Evolutionary conservation across 2,329 filamentous ascomycete genomes (phyloP).

Genomic region (Cladosporium sp.): DNA sequence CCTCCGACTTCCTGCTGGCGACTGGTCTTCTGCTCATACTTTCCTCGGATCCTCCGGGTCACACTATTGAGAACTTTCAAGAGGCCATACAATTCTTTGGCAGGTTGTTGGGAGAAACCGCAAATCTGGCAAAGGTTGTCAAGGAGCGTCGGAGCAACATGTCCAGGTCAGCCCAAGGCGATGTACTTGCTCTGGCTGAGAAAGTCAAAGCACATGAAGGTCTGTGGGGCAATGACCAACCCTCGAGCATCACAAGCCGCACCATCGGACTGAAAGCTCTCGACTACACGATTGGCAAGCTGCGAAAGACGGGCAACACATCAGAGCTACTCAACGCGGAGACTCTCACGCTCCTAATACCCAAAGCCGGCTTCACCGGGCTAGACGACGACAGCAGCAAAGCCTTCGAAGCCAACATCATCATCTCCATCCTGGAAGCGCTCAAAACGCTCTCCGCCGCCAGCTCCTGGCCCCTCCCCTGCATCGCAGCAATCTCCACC

Average conservation of each 20-base stretch:
- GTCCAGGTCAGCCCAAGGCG: slow-evolving; percentile 59
- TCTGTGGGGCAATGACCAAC: slow-evolving; percentile 57
- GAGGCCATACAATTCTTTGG: slow-evolving; percentile 42
- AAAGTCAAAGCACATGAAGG: slow-evolving; percentile 36
- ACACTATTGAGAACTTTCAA: slow-evolving; percentile 53
- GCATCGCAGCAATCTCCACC: slow-evolving; percentile 18
- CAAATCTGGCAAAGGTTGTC: slow-evolving; percentile 58
- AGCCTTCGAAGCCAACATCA: slow-evolving; percentile 44
- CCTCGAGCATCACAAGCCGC: slow-evolving; percentile 56
- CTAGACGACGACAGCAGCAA: slow-evolving; percentile 18
- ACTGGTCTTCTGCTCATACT: slow-evolving; percentile 62
- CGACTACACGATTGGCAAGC: slow-evolving; percentile 53
- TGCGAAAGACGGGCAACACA: slow-evolving; percentile 41
- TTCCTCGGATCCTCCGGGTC: slow-evolving; percentile 55
- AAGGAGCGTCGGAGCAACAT: slow-evolving; percentile 65
- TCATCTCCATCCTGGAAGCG: slow-evolving; percentile 40
- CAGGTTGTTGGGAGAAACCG: slow-evolving; percentile 49
- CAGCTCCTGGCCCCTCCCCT: slow-evolving; percentile 20
- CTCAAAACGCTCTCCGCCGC: slow-evolving; percentile 23
- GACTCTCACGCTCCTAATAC: slow-evolving; percentile 18
- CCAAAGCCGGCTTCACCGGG: slow-evolving; percentile 14
- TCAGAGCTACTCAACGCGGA: slow-evolving; percentile 43
- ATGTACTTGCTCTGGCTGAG: slow-evolving; percentile 53
- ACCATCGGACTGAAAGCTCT: slow-evolving; percentile 61
- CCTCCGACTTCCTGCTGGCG: slow-evolving; percentile 59